Percentiles rank a stretch among this genome's conserved stretches.
Conservation (phyloP, 805 yeast species). For the Ogataea dorogensis region DNA sequence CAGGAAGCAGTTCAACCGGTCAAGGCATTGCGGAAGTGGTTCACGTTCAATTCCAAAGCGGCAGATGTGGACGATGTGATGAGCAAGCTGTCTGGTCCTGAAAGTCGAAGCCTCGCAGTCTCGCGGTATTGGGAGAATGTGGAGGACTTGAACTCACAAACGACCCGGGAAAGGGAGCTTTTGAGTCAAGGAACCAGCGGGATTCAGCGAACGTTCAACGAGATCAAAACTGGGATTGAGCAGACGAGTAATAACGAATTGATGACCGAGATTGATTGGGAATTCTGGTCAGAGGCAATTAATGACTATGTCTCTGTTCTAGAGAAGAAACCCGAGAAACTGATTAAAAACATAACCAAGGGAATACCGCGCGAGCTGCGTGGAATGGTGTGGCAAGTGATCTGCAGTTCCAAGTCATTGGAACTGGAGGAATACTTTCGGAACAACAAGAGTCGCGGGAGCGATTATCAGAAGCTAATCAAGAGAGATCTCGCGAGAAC, state of each 20-base stretch:
- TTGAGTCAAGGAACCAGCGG: slow-evolving; percentile 46
- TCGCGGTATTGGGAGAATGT: slow-evolving; percentile 58
- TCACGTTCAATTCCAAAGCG: slow-evolving; percentile 29
- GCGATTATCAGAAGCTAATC: slow-evolving; percentile 72
- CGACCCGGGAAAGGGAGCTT: slow-evolving; percentile 51
- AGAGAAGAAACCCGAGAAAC: slow-evolving; percentile 53
- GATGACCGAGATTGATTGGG: slow-evolving; percentile 62
- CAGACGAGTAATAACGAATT: slow-evolving; percentile 34
- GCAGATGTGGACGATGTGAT: slow-evolving; percentile 20
- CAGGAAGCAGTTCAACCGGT: slow-evolving; percentile 7
- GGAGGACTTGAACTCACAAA: slow-evolving; percentile 47
- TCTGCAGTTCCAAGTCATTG: slow-evolving; percentile 72
- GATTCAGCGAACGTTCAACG: slow-evolving; percentile 43
- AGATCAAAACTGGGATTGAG: slow-evolving; percentile 47
- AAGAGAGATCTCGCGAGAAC: slow-evolving; percentile 84
- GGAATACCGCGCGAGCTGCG: slow-evolving; percentile 87
- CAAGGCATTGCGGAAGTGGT: slow-evolving; percentile 26
- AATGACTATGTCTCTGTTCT: slow-evolving; percentile 73
- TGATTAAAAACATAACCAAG: slow-evolving; percentile 58
- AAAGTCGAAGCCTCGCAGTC: slow-evolving; percentile 58
- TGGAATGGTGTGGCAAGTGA: slow-evolving; percentile 91
- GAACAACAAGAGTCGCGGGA: slow-evolving; percentile 43
- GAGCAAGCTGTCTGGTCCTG: slow-evolving; percentile 29
- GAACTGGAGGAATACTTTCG: slow-evolving; percentile 59
- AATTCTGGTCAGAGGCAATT: slow-evolving; percentile 82